Base-by-base conservation (phyloP, 148 eudicot species). In the Nepenthes mirabilis region DNA sequence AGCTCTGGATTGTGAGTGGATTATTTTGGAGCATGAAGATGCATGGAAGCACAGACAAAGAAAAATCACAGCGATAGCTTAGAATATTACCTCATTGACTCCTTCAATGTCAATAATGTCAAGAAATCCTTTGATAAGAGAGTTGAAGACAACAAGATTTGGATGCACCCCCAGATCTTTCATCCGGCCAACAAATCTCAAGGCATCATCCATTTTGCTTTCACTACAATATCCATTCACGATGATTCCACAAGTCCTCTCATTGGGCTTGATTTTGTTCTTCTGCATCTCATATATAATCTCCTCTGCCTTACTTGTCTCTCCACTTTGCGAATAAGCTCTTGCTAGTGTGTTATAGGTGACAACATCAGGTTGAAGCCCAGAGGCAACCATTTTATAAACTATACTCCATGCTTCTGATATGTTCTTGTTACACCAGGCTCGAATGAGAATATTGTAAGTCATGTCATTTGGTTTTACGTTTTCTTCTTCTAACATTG, bases 401-500 rank as follows among this genome's bases (percentile, higher is more conserved):
- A 93, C 86, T 47, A 88, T 73, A 45, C 82, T 80, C 95, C 95
- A 93, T 56, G 96, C 98, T 76, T 82, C 79, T 57, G 65, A 57
- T 40, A 88, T 76, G 52, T 74, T 80, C 75, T 82, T 82, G 36
- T 64, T 82, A 63, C 91, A 83, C 98, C 95, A 93, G 14, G 96
- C 96, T 71, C 66, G 82, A 12, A 84, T 75, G 49, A 93, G 80
- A 67, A 80, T 82, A 59, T 88, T 93, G 65, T 75, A 88, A 2
- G 98, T 86, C 77, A 84, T 83, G 36, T 80, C 85, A 70, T 93
- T 86, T 12, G 98, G 96, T 57, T 93, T 86, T 57, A 86, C 81
- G 55, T 74, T 76, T 58, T 77, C 82, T 62, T 85, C 85, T 43
- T 58, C 71, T 2, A 71, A 65, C 91, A 93, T 83, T 3, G 65